Percentiles rank a stretch among this genome's conserved stretches.
phyloP scores from a whole-genome alignment of 495 filamentous ascomycete species.

The Aspergillus indologenus region DNA sequence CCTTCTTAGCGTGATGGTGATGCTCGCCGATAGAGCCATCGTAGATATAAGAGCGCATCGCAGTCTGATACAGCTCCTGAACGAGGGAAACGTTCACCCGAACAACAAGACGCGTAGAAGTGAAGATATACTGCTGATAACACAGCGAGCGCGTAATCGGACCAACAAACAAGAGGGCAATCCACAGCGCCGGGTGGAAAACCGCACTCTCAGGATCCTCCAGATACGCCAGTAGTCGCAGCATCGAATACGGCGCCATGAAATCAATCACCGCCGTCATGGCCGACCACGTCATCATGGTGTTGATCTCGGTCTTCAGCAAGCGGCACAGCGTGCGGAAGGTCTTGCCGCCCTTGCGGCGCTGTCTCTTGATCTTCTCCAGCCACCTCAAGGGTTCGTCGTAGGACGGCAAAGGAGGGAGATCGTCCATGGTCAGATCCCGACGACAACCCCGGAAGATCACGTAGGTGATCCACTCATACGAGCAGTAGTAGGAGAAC shows the following conservation, averaged over 20 bases:
- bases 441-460: constrained; percentile 41
- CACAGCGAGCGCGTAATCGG: constrained; percentile 38
- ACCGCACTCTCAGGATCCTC: constrained; percentile 29
- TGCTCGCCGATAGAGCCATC: constrained; percentile 19
- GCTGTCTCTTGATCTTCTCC: constrained; percentile 33
- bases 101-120: constrained; percentile 43
- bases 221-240: constrained; percentile 37
- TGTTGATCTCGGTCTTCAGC: constrained; percentile 33
- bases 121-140: constrained; percentile 50
- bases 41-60: constrained; percentile 38
- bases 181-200: constrained; percentile 43
- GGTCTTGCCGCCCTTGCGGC: constrained; percentile 37
- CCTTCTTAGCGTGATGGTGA: constrained; percentile 10
- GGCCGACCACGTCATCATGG: constrained; percentile 37
- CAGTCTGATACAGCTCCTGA: constrained; percentile 50
- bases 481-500: constrained; percentile 46
- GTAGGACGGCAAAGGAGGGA: constrained; percentile 48
- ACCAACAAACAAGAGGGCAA: constrained; percentile 43
- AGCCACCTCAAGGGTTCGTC: constrained; percentile 45
- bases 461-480: constrained; percentile 48
- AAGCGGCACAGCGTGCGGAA: constrained; percentile 39
- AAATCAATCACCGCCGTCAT: constrained; percentile 35
- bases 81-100: constrained; percentile 46
- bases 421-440: constrained; percentile 42
- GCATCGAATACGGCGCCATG: constrained; percentile 43